A percentile compares a stretch with the other conserved stretches of the same genome.
These are phyloP conservation scores for Coemansia aciculifera DNA, from an alignment of 192 early-diverging fungal species.

Conservation along the genomic window DNA sequence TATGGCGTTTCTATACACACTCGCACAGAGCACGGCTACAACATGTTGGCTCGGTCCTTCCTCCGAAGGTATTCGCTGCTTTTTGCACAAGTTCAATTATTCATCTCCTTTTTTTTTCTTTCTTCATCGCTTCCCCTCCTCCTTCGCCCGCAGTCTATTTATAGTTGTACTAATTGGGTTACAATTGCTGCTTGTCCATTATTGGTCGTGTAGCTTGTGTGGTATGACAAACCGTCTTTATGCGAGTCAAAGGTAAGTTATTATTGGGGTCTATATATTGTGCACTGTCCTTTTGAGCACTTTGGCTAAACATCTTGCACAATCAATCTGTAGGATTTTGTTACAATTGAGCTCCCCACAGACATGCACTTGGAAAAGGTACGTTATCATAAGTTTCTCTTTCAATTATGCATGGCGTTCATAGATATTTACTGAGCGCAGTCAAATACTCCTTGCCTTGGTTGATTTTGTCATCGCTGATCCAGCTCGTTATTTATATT, in stretches of 20 bases:
- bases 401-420: background rate
- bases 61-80: background rate
- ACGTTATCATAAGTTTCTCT: background rate
- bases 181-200: background rate
- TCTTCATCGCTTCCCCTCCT: background rate
- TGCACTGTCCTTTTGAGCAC: background rate
- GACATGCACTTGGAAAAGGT: conserved; percentile 48
- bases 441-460: background rate
- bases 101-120: background rate
- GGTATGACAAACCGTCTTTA: conserved; percentile 11
- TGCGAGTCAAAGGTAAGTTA: conserved; percentile 23
- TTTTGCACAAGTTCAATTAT: background rate
- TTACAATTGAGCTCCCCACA: conserved; percentile 15
- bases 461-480: background rate
- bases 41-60: background rate
- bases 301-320: background rate
- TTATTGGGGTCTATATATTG: background rate
- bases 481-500: background rate
- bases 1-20: background rate
- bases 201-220: conserved; percentile 12
- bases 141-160: background rate
- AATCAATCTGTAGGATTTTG: conserved; percentile 14
- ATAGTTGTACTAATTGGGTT: background rate
- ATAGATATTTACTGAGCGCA: conserved; percentile 3
- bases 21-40: background rate